These are phyloP conservation scores for Ichthyophthirius multifiliis DNA, from an alignment of 169 alveolate genomes.

Conservation along the genomic window DNA sequence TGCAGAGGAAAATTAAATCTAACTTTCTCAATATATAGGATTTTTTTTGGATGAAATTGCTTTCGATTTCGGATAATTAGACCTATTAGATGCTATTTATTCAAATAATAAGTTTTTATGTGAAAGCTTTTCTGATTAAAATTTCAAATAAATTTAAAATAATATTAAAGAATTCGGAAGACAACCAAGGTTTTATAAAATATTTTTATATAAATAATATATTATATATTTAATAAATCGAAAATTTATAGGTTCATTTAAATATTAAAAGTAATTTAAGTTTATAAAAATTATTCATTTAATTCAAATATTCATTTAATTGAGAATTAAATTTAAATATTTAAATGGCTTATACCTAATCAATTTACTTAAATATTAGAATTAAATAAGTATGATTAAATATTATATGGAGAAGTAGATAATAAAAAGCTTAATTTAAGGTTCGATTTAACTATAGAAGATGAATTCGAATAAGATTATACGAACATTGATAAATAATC, in stretches of 20 bases:
- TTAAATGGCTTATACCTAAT: neutral
- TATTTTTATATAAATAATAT: too few species aligned
- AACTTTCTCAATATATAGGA: constrained; percentile 11
- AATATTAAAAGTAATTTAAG: neutral
- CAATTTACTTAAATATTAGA: neutral
- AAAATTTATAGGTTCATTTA: constrained; percentile 2
- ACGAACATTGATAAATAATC: neutral
- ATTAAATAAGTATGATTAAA: neutral
- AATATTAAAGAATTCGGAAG: constrained; percentile 18
- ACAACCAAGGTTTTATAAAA: constrained; percentile 21
- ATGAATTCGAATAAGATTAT: neutral
- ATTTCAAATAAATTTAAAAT: neutral
- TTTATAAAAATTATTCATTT: neutral
- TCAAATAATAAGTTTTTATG: constrained; percentile 24
- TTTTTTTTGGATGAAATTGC: constrained; percentile 33
- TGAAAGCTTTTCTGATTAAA: constrained; percentile 11
- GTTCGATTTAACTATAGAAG: neutral
- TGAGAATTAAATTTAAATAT: neutral
- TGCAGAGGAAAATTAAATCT: constrained; percentile 8
- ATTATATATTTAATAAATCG: too few species aligned
- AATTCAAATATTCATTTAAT: neutral
- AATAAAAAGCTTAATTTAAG: neutral
- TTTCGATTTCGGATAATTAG: constrained; percentile 29
- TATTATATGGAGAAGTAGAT: constrained; percentile 14
- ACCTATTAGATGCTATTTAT: constrained; percentile 13